Conservation (phyloP, 495 filamentous ascomycete species). For the Elasticomyces elasticus region DNA sequence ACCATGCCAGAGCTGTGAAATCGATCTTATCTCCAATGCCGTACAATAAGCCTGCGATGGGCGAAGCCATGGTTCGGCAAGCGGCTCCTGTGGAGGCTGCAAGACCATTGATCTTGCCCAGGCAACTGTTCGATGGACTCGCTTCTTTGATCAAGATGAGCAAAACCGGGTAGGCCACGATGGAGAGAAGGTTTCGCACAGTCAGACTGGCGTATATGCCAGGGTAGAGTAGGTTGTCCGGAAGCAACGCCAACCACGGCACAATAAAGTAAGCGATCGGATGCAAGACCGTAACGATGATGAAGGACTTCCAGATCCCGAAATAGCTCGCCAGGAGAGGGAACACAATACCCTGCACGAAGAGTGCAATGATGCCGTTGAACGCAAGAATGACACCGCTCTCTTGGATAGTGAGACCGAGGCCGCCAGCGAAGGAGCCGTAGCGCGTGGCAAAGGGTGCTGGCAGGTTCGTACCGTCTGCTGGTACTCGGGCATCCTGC, state of each 20-base stretch:
- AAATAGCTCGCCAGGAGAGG: constrained; percentile 58
- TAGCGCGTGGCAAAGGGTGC: constrained; percentile 27
- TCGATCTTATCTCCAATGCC: constrained; percentile 53
- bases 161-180: constrained; percentile 66
- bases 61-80: constrained; percentile 65
- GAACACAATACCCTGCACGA: constrained; percentile 69
- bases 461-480: constrained; percentile 4
- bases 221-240: constrained; percentile 45
- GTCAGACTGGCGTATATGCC: constrained; percentile 65
- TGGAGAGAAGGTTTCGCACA: constrained; percentile 65
- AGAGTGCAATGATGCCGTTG: constrained; percentile 67
- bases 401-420: constrained; percentile 61
- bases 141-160: constrained; percentile 80
- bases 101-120: constrained; percentile 74
- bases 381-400: constrained; percentile 72
- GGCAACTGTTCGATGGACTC: constrained; percentile 51
- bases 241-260: constrained; percentile 56
- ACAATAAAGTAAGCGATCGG: constrained; percentile 68
- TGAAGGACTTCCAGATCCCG: constrained; percentile 65
- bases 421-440: constrained; percentile 59
- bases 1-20: constrained; percentile 72
- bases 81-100: constrained; percentile 70
- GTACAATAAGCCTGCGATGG: constrained; percentile 66
- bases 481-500: constrained; percentile 49
- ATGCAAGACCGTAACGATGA: constrained; percentile 63